Percentiles rank a stretch among this genome's conserved stretches.
Evolutionary conservation across 192 early-diverging fungal genomes (phyloP).

Genomic region (Podila epigama): DNA sequence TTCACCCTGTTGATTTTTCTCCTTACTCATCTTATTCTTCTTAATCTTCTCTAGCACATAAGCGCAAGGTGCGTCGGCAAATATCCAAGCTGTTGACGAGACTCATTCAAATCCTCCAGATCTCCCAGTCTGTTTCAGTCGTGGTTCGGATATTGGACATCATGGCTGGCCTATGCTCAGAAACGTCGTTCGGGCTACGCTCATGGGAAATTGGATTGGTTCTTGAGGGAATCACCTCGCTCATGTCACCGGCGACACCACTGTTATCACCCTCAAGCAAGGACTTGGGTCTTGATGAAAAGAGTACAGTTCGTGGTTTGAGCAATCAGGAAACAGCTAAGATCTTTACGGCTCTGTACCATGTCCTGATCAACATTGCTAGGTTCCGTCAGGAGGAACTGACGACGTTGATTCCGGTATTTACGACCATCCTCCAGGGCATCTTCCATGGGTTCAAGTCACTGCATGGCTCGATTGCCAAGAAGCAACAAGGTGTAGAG

Average conservation of each 20-base stretch:
- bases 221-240: constrained; percentile 33
- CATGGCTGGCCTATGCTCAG: constrained; percentile 44
- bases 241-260: constrained; percentile 54
- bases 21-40: background rate
- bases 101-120: constrained; percentile 48
- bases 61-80: constrained; percentile 41
- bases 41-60: constrained; percentile 35
- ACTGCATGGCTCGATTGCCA: constrained; percentile 53
- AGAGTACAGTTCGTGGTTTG: background rate
- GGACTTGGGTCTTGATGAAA: constrained; percentile 7
- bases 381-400: constrained; percentile 59
- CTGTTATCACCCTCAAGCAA: constrained; percentile 27
- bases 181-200: constrained; percentile 26
- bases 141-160: constrained; percentile 42
- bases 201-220: constrained; percentile 44
- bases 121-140: constrained; percentile 42
- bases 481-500: constrained; percentile 33
- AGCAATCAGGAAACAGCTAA: constrained; percentile 41
- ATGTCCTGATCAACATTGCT: constrained; percentile 58
- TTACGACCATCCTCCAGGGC: constrained; percentile 58
- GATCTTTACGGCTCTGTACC: constrained; percentile 59
- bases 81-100: constrained; percentile 47
- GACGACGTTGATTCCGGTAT: constrained; percentile 56
- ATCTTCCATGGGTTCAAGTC: constrained; percentile 69
- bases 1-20: no score